Conservation (phyloP, 2,329 filamentous ascomycete genomes). For the Colletotrichum horii region DNA sequence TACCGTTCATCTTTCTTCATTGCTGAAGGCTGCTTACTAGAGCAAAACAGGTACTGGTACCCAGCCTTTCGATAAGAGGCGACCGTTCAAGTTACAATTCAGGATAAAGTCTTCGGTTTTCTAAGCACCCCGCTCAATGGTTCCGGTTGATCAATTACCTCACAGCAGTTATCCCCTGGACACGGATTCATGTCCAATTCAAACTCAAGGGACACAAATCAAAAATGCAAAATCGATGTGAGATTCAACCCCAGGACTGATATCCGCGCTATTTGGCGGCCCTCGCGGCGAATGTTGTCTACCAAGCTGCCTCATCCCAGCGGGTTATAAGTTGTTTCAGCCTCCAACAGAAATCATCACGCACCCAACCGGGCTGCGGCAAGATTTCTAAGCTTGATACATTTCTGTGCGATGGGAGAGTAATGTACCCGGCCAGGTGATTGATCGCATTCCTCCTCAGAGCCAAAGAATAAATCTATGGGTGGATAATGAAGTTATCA, state of each 20-base stretch:
- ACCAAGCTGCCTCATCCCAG: background rate
- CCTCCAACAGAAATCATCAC: background rate
- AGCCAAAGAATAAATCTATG: background rate
- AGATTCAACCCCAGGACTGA: background rate
- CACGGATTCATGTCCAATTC: background rate
- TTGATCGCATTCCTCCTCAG: background rate
- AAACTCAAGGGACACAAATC: background rate
- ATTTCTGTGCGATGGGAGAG: background rate
- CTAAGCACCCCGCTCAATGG: background rate
- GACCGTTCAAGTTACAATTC: background rate
- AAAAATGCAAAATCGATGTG: background rate
- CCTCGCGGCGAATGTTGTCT: background rate
- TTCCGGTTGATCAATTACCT: background rate
- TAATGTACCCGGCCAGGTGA: background rate
- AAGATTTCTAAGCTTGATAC: background rate
- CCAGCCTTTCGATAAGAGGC: background rate
- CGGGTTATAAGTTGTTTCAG: background rate
- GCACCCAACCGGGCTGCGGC: background rate
- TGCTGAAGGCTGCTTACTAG: background rate
- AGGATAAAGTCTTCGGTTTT: background rate
- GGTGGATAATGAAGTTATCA: background rate
- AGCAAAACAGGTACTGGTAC: background rate
- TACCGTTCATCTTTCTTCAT: background rate
- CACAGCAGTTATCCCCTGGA: fast-evolving
- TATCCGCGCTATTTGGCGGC: background rate